Percentiles rank a stretch among this genome's conserved stretches.
Evolutionary conservation across 176 grass and related monocot genomes (phyloP).

Genomic region (Elymus sibiricus): DNA sequence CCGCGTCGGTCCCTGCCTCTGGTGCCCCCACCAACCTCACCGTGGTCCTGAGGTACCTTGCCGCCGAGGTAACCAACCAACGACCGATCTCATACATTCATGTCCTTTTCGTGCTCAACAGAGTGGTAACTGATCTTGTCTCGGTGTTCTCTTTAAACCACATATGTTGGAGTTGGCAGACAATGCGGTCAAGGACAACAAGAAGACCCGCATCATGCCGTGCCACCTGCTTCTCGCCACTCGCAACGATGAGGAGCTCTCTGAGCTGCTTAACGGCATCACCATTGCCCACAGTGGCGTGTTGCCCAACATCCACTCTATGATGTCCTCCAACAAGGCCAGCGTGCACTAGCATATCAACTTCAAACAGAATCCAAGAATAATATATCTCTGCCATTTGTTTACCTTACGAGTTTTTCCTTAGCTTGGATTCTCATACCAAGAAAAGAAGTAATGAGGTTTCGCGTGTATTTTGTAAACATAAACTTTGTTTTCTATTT

Average conservation of each 20-base stretch:
- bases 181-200: constrained; percentile 33
- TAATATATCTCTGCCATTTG: no score
- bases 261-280: neutral
- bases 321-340: neutral
- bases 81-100: neutral
- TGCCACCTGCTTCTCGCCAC: constrained; percentile 20
- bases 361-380: no score
- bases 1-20: constrained; percentile 10
- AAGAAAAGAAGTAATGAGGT: no score
- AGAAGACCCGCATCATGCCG: constrained; percentile 26
- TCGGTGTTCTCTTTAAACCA: no score
- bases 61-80: neutral
- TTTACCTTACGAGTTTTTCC: no score
- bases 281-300: constrained; percentile 3
- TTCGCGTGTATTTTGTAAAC: no score
- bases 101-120: neutral
- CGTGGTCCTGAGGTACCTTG: constrained; percentile 34
- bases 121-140: neutral
- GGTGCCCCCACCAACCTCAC: constrained; percentile 25
- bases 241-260: constrained; percentile 33
- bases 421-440: no score
- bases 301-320: constrained; percentile 21
- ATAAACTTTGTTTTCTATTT: no score
- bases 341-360: no score
- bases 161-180: constrained; percentile 21